Evolutionary conservation across 2,329 filamentous ascomycete genomes (phyloP).

Genomic region (Penicillium verrucosum): DNA sequence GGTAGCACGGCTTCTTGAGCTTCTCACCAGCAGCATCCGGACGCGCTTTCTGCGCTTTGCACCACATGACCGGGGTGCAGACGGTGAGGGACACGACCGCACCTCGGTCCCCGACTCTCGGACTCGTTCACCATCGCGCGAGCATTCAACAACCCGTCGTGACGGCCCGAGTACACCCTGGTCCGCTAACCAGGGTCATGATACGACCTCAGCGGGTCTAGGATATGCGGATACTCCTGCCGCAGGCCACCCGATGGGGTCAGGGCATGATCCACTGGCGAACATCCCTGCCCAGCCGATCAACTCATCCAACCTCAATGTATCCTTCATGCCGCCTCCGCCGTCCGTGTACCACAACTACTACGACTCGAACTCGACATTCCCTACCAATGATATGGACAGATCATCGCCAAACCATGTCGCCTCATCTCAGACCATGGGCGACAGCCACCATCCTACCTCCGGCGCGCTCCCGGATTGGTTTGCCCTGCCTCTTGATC

Average conservation of each 20-base stretch:
- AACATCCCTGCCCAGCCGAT: conserved; percentile 45
- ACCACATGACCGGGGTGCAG: conserved; percentile 48
- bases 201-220: conserved; percentile 20
- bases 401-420: conserved; percentile 25
- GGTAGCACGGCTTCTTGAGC: conserved; percentile 59
- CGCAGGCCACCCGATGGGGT: conserved; percentile 22
- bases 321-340: conserved; percentile 48
- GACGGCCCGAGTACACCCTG: conserved; percentile 28
- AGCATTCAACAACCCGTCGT: conserved; percentile 24
- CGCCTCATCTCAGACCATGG: conserved; percentile 31
- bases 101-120: conserved; percentile 34
- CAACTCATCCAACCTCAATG: conserved; percentile 45
- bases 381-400: conserved; percentile 32
- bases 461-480: conserved; percentile 50
- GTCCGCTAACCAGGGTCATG: conserved; percentile 25
- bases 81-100: conserved; percentile 39
- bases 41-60: conserved; percentile 57
- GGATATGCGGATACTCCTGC: conserved; percentile 30
- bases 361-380: conserved; percentile 38
- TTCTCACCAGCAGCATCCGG: conserved; percentile 57
- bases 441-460: conserved; percentile 23
- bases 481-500: conserved; percentile 61
- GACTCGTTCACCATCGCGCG: conserved; percentile 39
- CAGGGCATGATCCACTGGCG: conserved; percentile 41
- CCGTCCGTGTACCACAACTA: conserved; percentile 47